Conservation (phyloP, 495 filamentous ascomycete species). For the Patellaria atrata region DNA sequence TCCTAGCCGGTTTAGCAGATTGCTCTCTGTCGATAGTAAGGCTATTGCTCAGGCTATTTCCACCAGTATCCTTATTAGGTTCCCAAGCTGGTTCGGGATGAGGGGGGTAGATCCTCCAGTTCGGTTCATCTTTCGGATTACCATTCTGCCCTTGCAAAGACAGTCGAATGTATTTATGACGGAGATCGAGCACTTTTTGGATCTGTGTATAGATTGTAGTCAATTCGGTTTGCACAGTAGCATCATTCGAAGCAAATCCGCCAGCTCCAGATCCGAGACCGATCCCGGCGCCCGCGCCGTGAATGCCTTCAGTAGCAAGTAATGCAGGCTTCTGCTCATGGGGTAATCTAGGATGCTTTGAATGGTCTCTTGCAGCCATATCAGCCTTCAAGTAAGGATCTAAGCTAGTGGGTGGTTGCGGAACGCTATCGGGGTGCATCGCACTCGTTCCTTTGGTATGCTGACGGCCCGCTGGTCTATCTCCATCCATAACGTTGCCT, state of each 20-base stretch:
- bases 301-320: constrained; percentile 34
- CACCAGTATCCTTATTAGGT: constrained; percentile 36
- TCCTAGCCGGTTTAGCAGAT: constrained; percentile 36
- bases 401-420: constrained; percentile 9
- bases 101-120: constrained; percentile 80
- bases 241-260: constrained; percentile 42
- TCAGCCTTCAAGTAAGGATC: constrained; percentile 31
- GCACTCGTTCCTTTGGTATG: constrained; percentile 9
- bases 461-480: too few species aligned
- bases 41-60: constrained; percentile 41
- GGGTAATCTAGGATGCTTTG: constrained; percentile 30
- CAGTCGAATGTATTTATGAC: constrained; percentile 77
- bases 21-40: constrained; percentile 27
- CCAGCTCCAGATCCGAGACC: constrained; percentile 32
- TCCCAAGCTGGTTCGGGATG: constrained; percentile 86
- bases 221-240: constrained; percentile 66
- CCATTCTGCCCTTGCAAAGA: constrained; percentile 67
- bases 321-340: constrained; percentile 35
- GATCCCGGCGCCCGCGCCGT: constrained; percentile 37
- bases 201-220: constrained; percentile 76
- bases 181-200: constrained; percentile 64
- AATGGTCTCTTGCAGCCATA: constrained; percentile 32
- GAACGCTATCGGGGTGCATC: too few species aligned
- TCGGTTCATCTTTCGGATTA: constrained; percentile 73
- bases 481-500: too few species aligned